Percentiles rank a stretch among this genome's conserved stretches.
phyloP scores from a whole-genome alignment of 2,329 filamentous ascomycete genomes.

The Claviceps pusilla region DNA sequence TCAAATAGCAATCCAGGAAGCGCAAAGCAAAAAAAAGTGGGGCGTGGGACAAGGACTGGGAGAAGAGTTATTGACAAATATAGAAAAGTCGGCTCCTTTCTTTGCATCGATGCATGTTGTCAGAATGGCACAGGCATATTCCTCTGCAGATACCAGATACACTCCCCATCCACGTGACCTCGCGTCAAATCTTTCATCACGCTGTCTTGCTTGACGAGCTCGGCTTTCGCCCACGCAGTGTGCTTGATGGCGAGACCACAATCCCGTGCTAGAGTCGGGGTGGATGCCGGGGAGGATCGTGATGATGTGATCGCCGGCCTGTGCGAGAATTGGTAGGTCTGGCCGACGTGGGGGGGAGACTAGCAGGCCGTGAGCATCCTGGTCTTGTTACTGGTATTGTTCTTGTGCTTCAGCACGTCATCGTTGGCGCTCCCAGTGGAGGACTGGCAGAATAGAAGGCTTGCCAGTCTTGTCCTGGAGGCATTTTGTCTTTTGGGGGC shows the following conservation, averaged over 20 bases:
- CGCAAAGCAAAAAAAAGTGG: not conserved
- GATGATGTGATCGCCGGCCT: slow-evolving; percentile 61
- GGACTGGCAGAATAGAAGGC: slow-evolving; percentile 47
- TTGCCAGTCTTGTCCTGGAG: slow-evolving; percentile 45
- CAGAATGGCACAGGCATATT: slow-evolving; percentile 26
- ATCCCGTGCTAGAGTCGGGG: slow-evolving; percentile 41
- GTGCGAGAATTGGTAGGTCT: slow-evolving; percentile 54
- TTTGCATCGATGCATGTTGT: no score
- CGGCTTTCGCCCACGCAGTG: slow-evolving; percentile 45
- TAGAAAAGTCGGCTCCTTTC: no score
- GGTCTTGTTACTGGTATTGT: slow-evolving; percentile 18
- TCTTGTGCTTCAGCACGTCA: slow-evolving; percentile 35
- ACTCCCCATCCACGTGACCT: slow-evolving; percentile 33
- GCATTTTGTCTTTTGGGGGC: slow-evolving; percentile 48
- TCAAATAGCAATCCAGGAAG: no score
- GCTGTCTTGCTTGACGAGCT: slow-evolving; percentile 44
- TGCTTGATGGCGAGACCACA: slow-evolving; percentile 41
- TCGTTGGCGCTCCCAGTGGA: slow-evolving; percentile 55
- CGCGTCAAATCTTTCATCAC: slow-evolving; percentile 44
- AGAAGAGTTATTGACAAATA: no score
- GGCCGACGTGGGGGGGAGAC: slow-evolving; percentile 52
- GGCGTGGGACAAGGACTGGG: not conserved
- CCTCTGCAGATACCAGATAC: slow-evolving; percentile 25
- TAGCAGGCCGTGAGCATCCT: slow-evolving; percentile 43
- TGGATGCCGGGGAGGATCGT: slow-evolving; percentile 50